Percentiles rank a stretch among this genome's conserved stretches.
phyloP scores from a whole-genome alignment of 2,329 filamentous ascomycete genomes.

The Diaporthe helianthi region DNA sequence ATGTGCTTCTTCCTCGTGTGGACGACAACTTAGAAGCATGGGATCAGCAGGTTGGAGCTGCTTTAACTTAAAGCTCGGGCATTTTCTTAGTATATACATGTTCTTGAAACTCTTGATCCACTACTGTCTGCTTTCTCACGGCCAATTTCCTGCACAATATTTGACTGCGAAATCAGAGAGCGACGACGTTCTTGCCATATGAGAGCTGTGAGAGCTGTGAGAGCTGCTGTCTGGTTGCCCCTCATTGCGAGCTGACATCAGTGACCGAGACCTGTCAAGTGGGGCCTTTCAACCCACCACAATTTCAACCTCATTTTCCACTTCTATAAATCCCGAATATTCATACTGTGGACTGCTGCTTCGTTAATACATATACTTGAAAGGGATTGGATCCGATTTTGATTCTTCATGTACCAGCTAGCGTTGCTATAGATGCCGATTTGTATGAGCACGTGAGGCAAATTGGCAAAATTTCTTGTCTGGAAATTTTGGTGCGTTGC shows the following conservation, averaged over 20 bases:
- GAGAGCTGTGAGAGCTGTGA: too few species aligned
- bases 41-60: not conserved
- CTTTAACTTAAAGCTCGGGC: not conserved
- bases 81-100: constrained; percentile 16
- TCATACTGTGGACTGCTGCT: not conserved
- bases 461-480: constrained; percentile 16
- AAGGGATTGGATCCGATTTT: not conserved
- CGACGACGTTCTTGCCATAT: not conserved
- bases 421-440: constrained; percentile 7
- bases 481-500: constrained; percentile 5
- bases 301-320: not conserved
- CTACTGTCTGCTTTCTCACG: not conserved
- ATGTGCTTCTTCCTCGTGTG: not conserved
- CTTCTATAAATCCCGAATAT: not conserved
- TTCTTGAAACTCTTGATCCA: not conserved
- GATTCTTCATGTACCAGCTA: not conserved
- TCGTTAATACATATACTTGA: not conserved
- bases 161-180: not conserved
- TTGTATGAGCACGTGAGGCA: constrained; percentile 20
- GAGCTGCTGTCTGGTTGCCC: not conserved
- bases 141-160: too few species aligned
- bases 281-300: not conserved
- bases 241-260: not conserved
- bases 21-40: too few species aligned
- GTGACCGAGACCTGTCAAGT: too few species aligned